Evolutionary conservation across 176 grass and related monocot species (phyloP).

Genomic region (sorghum (Sorghum bicolor)): Sorghum_bicolor_NCBIv3 NC_012870.2:40760001-40760500

Average conservation of each 20-base stretch:
- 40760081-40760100: slow-evolving; percentile 16
- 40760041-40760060: slow-evolving; percentile 26
- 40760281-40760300: slow-evolving; percentile 33
- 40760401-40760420: slow-evolving; percentile 30
- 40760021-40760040: slow-evolving; percentile 4
- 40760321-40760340: slow-evolving; percentile 13
- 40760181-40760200: no score
- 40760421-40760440: slow-evolving; percentile 31
- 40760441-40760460: slow-evolving; percentile 26
- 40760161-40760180: no score
- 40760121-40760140: no score
- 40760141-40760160: no score
- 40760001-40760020: slow-evolving; percentile 9
- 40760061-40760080: not conserved
- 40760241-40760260: no score
- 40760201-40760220: no score
- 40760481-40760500: slow-evolving; percentile 44
- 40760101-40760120: no score
- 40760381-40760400: slow-evolving; percentile 27
- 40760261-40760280: no score
- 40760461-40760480: slow-evolving; percentile 36
- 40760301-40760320: slow-evolving; percentile 30
- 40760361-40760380: slow-evolving; percentile 40
- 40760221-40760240: no score
- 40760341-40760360: slow-evolving; percentile 50